A percentile compares a stretch with the other conserved stretches of the same genome.
Evolutionary conservation across 164 flowering plant genomes (phyloP).

Genomic region (Houttuynia cordata): DNA sequence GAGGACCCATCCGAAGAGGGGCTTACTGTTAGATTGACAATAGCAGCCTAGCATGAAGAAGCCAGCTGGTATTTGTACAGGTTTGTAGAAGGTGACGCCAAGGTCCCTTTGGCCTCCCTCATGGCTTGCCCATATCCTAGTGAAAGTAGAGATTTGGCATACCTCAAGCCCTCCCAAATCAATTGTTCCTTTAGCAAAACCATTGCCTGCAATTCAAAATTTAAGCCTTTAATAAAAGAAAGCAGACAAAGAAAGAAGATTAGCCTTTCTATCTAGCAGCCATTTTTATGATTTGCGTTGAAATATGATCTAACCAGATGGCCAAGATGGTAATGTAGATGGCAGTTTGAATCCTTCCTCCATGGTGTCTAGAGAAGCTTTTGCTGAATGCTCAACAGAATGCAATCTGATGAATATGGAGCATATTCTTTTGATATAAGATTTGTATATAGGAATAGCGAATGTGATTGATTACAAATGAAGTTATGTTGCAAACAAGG

Average conservation of each 20-base stretch:
- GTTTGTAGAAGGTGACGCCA: slow-evolving; percentile 67
- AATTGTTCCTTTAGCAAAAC: slow-evolving; percentile 64
- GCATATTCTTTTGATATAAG: background rate
- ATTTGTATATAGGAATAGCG: background rate
- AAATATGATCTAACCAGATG: slow-evolving; percentile 20
- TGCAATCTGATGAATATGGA: too few species aligned
- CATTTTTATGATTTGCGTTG: background rate
- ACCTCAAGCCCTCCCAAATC: slow-evolving; percentile 63
- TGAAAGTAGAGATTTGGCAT: slow-evolving; percentile 39
- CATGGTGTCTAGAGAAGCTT: slow-evolving; percentile 49
- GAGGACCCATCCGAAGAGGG: slow-evolving; percentile 59
- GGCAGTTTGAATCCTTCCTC: slow-evolving; percentile 46
- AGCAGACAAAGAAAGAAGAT: too few species aligned
- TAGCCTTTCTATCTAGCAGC: too few species aligned
- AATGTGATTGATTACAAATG: background rate
- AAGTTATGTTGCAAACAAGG: background rate
- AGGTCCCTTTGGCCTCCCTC: too few species aligned
- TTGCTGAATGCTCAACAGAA: slow-evolving; percentile 57
- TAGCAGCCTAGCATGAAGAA: slow-evolving; percentile 64
- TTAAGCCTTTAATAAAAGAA: background rate
- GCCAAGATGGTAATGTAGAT: slow-evolving; percentile 44
- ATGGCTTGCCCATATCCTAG: slow-evolving; percentile 62
- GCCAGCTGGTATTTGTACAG: slow-evolving; percentile 44
- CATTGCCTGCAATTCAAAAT: slow-evolving; percentile 31
- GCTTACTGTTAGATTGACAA: slow-evolving; percentile 52